Conservation (phyloP, 345 rosid species). For the Linum lewisii region DNA sequence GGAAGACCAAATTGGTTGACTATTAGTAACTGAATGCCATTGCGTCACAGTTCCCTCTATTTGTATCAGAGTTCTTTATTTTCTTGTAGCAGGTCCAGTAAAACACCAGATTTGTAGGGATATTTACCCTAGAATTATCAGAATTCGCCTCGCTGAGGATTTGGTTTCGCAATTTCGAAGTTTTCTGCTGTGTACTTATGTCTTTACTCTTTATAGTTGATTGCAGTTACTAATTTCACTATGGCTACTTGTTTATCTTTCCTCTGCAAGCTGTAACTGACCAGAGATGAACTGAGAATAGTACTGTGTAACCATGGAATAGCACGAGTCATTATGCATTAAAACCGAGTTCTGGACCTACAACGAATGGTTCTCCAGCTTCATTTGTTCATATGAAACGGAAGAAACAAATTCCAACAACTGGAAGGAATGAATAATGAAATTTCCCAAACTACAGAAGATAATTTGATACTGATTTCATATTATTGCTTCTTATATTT, state of each 20-base stretch:
- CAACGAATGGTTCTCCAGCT: no score
- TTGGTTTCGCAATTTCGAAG: not conserved
- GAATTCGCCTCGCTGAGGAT: not conserved
- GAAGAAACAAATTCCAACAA: not conserved
- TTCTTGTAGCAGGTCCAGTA: not conserved
- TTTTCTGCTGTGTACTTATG: not conserved
- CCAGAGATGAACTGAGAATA: no score
- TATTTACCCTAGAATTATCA: no score
- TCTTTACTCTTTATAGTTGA: no score
- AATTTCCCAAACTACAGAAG: not conserved
- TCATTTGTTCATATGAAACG: not conserved
- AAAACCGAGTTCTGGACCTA: no score
- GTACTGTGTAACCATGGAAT: no score
- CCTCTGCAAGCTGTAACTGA: no score
- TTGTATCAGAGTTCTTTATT: not conserved
- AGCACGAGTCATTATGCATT: no score
- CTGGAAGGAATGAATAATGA: not conserved
- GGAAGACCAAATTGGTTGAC: constrained; percentile 3
- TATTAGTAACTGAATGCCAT: constrained; percentile 4
- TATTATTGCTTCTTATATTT: not conserved
- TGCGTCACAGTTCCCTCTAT: not conserved
- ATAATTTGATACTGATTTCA: not conserved
- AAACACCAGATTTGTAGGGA: no score
- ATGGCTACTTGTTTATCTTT: no score
- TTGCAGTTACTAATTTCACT: no score